These are phyloP conservation scores for Leptographium flavum DNA, from an alignment of 2,329 filamentous ascomycete species.

Conservation along the genomic window DNA sequence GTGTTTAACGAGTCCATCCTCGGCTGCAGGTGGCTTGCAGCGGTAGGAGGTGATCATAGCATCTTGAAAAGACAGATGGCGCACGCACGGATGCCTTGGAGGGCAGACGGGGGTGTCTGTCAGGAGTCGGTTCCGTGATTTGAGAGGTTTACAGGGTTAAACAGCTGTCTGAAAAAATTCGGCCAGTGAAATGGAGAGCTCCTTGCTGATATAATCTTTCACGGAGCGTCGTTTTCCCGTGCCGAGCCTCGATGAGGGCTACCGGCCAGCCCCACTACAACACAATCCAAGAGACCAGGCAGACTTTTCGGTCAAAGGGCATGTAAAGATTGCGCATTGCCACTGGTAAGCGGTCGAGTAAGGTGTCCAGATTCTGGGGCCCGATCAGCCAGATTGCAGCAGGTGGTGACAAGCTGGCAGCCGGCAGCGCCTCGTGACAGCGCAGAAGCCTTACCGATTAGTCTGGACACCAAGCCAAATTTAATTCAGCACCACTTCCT, in stretches of 20 bases:
- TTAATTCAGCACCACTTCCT: background rate
- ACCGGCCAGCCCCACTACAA: background rate
- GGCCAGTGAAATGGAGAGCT: background rate
- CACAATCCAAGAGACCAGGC: background rate
- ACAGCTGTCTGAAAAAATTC: background rate
- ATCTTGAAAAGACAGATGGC: conserved; percentile 8
- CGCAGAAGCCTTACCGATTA: background rate
- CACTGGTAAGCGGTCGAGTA: too few species aligned
- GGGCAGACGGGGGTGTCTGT: too few species aligned
- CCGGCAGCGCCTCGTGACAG: background rate
- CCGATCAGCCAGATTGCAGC: too few species aligned
- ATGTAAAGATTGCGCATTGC: too few species aligned
- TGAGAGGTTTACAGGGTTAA: too few species aligned
- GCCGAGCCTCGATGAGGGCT: background rate
- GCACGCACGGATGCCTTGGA: conserved; percentile 7
- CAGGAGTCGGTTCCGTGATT: background rate
- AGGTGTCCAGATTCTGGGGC: too few species aligned
- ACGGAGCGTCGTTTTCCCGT: background rate
- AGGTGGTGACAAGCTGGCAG: background rate
- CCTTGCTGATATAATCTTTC: too few species aligned
- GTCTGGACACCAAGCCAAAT: background rate
- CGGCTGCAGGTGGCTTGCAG: conserved; percentile 10
- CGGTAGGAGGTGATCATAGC: background rate
- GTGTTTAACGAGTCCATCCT: conserved; percentile 6
- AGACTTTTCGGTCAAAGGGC: background rate